Evolutionary conservation across 257 asterid genomes (phyloP), one percentile per base, ranked within the genome.

Genomic region (Sherardia arvensis): DNA sequence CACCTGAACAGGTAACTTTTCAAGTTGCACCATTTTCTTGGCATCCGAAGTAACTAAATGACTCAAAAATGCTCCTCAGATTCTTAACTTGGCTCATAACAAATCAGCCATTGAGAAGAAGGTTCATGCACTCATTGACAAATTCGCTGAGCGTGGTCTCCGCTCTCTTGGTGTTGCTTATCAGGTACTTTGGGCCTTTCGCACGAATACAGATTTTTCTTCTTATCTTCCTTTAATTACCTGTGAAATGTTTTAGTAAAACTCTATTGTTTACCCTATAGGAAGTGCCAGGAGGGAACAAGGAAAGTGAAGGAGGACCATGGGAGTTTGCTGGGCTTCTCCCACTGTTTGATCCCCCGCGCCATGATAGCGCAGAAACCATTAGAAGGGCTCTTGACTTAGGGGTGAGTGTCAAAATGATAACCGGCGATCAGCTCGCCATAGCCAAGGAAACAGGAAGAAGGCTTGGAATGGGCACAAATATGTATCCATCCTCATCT

Each of bases 371-470:
- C 59, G 91, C 79, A 1, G 94, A 85, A 74, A 88, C 96, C 28
- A 88, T 88, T 64, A 81, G 67, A 27, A 80, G 90, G 15, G 94
- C 96, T 18, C 77, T 88, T 4, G 62, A 81, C 60, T 89, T 88
- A 9, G 96, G 96, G 30, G 94, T 88, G 43, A 88, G 87, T 40
- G 96, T 88, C 3, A 88, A 88, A 79, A 88, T 88, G 96, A 88
- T 88, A 56, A 88, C 96, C 0, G 96, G 80, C 38, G 81, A 77
- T 61, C 81, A 77, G 75, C 68, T 77, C 25, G 76, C 81, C 15
- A 77, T 77, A 57, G 81, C 66, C 17, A 73, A 77, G 64, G 81
- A 77, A 73, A 77, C 81, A 9, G 81, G 81, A 20, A 64, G 81
- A 34, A 72, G 81, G 38, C 65, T 77, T 28, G 81, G 78, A 43